These are phyloP conservation scores for Chenopodium berlandieri DNA, from an alignment of 148 eudicot species.

Conservation along the genomic window DNA sequence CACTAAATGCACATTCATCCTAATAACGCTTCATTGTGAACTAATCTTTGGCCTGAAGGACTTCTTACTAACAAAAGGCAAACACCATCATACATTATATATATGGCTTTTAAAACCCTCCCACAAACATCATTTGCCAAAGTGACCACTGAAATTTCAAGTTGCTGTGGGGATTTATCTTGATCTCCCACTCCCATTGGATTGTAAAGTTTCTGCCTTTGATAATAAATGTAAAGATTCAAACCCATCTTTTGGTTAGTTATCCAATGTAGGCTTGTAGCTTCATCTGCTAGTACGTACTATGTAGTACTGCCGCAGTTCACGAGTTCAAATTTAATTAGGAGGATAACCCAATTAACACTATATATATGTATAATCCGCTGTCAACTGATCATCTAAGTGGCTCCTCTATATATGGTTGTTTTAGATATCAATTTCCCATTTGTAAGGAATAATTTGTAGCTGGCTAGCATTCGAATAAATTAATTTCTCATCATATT, in stretches of 20 bases:
- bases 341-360: not conserved
- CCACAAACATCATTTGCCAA: not conserved
- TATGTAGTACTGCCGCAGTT: not conserved
- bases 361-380: no score
- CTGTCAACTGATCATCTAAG: not conserved
- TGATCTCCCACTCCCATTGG: not conserved
- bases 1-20: not conserved
- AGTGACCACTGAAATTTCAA: not conserved
- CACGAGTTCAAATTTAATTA: no score
- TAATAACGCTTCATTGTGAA: not conserved
- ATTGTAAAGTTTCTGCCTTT: not conserved
- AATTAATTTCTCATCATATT: not conserved
- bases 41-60: not conserved
- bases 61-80: not conserved
- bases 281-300: not conserved
- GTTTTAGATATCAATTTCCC: not conserved
- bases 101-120: not conserved
- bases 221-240: no score
- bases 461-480: not conserved
- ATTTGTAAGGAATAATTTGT: not conserved
- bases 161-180: no score
- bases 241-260: not conserved
- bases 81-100: not conserved
- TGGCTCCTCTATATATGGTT: not conserved
- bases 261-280: not conserved